These are phyloP conservation scores for Yarrowia osloensis DNA, from an alignment of 805 yeast species.

Conservation along the genomic window DNA sequence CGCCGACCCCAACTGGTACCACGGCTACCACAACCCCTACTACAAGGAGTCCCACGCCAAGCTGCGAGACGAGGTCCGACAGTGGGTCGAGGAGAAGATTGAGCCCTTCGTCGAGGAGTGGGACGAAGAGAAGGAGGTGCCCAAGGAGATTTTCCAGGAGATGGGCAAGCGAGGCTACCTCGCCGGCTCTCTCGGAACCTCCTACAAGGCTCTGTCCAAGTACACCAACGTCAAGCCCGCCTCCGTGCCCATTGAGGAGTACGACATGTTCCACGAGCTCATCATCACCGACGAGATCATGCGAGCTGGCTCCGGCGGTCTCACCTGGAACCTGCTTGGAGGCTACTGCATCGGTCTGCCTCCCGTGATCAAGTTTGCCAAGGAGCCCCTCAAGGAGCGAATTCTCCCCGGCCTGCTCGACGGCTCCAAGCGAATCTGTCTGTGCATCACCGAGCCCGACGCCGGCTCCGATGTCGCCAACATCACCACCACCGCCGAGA, in stretches of 20 bases:
- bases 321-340: constrained; percentile 46
- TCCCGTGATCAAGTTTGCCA: constrained; percentile 44
- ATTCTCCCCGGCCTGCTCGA: constrained; percentile 44
- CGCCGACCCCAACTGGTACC: constrained; percentile 47
- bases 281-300: constrained; percentile 46
- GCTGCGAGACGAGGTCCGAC: constrained; percentile 46
- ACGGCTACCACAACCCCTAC: constrained; percentile 46
- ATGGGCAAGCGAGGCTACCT: constrained; percentile 47
- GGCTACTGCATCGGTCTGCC: constrained; percentile 49
- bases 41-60: constrained; percentile 47
- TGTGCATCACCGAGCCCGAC: constrained; percentile 49
- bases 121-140: constrained; percentile 46
- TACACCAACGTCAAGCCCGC: constrained; percentile 44
- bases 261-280: constrained; percentile 47
- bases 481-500: constrained; percentile 45
- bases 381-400: constrained; percentile 42
- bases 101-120: constrained; percentile 49
- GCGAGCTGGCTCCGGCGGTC: constrained; percentile 48
- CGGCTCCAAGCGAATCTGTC: constrained; percentile 47
- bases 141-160: constrained; percentile 41
- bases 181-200: constrained; percentile 45
- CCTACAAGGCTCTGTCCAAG: constrained; percentile 42
- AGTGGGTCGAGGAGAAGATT: constrained; percentile 45
- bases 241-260: constrained; percentile 45
- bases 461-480: constrained; percentile 51